phyloP scores from a whole-genome alignment of 257 asterid genomes.

The Cinchona pubescens region DNA sequence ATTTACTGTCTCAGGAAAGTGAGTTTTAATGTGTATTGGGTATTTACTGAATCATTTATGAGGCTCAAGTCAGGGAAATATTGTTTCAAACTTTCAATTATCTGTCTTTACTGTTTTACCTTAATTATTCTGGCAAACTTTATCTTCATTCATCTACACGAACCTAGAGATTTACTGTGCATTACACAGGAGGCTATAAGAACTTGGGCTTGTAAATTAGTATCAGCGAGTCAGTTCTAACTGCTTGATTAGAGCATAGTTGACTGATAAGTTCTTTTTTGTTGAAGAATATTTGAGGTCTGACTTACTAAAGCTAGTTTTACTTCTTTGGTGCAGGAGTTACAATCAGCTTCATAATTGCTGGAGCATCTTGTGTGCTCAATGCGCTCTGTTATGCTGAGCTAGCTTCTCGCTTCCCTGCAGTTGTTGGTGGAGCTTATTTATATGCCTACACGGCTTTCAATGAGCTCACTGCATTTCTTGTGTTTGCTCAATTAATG shows the following conservation, averaged over 20 bases:
- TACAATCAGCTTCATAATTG: slow-evolving; percentile 77
- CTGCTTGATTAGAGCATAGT: not conserved
- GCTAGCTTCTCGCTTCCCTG: slow-evolving; percentile 90
- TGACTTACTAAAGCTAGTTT: slow-evolving; percentile 21
- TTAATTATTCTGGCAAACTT: too few relatives aligned
- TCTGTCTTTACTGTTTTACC: too few relatives aligned
- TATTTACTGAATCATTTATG: not conserved
- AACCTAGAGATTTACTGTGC: not conserved
- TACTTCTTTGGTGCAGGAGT: slow-evolving; percentile 62
- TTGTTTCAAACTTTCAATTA: too few relatives aligned
- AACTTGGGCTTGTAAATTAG: too few relatives aligned
- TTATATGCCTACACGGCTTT: slow-evolving; percentile 87
- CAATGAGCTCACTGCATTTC: slow-evolving; percentile 91
- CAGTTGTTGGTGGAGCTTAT: slow-evolving; percentile 99
- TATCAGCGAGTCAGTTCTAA: not conserved
- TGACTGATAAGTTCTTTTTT: not conserved
- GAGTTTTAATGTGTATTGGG: not conserved
- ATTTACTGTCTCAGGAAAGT: too few relatives aligned
- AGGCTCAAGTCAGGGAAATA: too few relatives aligned
- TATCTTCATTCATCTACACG: not conserved
- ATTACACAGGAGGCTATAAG: not conserved
- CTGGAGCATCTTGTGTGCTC: slow-evolving; percentile 79
- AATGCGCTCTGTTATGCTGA: slow-evolving; percentile 96
- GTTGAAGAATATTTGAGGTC: slow-evolving; percentile 4
- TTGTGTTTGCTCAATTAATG: slow-evolving; percentile 91